phyloP scores from a whole-genome alignment of 2,329 filamentous ascomycete genomes.

The Lachnellula suecica region DNA sequence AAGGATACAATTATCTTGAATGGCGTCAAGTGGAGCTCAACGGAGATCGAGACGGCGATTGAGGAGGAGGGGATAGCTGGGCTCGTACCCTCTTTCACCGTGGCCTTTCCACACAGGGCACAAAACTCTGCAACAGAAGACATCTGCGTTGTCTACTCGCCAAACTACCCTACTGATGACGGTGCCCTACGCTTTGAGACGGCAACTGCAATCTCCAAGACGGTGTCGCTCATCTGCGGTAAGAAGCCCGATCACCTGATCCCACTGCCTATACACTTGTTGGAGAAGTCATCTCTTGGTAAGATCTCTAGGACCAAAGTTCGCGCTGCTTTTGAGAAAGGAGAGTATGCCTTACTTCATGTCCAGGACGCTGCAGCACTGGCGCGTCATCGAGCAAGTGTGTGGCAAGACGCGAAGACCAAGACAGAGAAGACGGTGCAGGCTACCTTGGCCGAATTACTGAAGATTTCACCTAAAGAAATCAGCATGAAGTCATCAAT shows the following conservation, averaged over 20 bases:
- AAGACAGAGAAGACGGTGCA: conserved; percentile 13
- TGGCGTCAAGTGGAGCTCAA: conserved; percentile 41
- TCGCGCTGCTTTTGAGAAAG: conserved; percentile 25
- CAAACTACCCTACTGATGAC: conserved; percentile 28
- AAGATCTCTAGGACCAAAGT: conserved; percentile 41
- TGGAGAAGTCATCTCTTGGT: conserved; percentile 39
- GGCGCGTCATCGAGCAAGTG: background rate
- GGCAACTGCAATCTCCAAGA: conserved; percentile 21
- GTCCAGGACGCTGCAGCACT: background rate
- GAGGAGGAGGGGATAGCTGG: conserved; percentile 33
- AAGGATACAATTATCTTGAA: conserved; percentile 49
- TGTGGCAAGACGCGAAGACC: conserved; percentile 18
- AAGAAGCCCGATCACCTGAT: conserved; percentile 28
- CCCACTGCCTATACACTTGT: conserved; percentile 22
- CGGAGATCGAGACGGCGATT: conserved; percentile 39
- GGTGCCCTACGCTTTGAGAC: conserved; percentile 24
- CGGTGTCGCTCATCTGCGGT: conserved; percentile 21
- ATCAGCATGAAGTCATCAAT: conserved; percentile 21
- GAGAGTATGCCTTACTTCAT: conserved; percentile 25
- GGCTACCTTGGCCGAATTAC: conserved; percentile 20
- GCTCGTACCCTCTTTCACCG: conserved; percentile 29
- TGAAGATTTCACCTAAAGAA: conserved; percentile 18
- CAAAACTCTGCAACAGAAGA: conserved; percentile 36
- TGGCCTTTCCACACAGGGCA: conserved; percentile 40
- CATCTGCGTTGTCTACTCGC: conserved; percentile 40